phyloP scores from a whole-genome alignment of 805 yeast species.

The Myxozyma nipponensis region DNA sequence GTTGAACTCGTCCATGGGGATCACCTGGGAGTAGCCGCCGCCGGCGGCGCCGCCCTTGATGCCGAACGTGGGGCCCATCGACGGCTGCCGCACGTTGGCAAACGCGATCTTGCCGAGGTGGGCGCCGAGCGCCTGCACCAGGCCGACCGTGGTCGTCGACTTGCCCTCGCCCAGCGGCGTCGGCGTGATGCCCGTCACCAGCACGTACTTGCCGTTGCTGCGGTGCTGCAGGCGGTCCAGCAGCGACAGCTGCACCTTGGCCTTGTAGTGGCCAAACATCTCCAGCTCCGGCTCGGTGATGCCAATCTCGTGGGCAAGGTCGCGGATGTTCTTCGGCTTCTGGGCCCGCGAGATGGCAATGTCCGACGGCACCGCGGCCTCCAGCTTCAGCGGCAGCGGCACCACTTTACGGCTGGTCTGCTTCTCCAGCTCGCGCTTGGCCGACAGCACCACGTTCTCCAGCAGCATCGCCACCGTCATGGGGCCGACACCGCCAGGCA shows the following conservation, averaged over 20 bases:
- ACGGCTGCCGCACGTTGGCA: conserved; percentile 96
- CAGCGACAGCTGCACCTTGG: conserved; percentile 71
- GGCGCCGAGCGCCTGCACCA: conserved; percentile 95
- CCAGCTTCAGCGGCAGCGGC: conserved; percentile 54
- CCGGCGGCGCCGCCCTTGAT: conserved; percentile 99
- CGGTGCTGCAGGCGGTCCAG: conserved; percentile 61
- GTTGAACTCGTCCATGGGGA: conserved; percentile 98
- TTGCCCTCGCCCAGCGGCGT: conserved; percentile 98
- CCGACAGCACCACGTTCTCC: conserved; percentile 76
- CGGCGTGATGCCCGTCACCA: conserved; percentile 97
- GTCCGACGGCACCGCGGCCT: conserved; percentile 83
- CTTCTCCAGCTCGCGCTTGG: conserved; percentile 51
- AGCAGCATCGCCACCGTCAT: conserved; percentile 98
- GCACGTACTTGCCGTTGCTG: conserved; percentile 77
- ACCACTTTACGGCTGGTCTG: conserved; percentile 48
- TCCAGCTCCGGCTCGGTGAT: conserved; percentile 74
- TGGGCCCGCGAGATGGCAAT: conserved; percentile 86
- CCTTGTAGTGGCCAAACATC: conserved; percentile 84
- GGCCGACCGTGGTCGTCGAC: conserved; percentile 91
- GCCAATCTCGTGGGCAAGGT: conserved; percentile 79
- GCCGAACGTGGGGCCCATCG: conserved; percentile 99
- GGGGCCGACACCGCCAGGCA: conserved; percentile 99
- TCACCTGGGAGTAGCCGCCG: conserved; percentile 96
- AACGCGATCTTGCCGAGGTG: conserved; percentile 76
- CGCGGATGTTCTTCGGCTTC: conserved; percentile 73